Evolutionary conservation across 2,329 filamentous ascomycete species (phyloP).

Genomic region (Diaporthe citrichinensis): DNA sequence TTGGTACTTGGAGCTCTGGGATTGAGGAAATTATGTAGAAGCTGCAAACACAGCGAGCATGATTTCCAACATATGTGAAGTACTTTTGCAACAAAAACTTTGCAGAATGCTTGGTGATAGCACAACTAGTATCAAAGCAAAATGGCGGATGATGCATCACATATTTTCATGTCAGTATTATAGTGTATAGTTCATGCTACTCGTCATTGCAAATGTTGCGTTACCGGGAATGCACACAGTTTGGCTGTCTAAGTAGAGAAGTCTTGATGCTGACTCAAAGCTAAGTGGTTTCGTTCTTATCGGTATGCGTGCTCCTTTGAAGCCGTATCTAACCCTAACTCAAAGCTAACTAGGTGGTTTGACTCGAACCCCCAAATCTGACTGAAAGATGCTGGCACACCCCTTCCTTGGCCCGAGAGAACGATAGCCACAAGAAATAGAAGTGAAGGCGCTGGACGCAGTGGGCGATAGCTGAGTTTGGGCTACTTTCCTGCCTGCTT

Average conservation of each 20-base stretch:
- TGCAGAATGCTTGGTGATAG: not conserved
- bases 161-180: not conserved
- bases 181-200: not conserved
- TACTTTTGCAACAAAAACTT: not conserved
- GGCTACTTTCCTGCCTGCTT: not conserved
- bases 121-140: not conserved
- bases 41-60: not conserved
- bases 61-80: not conserved
- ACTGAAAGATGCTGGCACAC: not conserved
- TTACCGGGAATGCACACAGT: not conserved
- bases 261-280: not conserved
- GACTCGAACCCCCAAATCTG: not conserved
- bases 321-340: not conserved
- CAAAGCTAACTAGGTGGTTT: conserved; percentile 9
- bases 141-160: not conserved
- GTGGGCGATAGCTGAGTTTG: not conserved
- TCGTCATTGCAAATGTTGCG: not conserved
- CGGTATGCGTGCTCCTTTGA: too few species aligned
- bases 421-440: not conserved
- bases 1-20: not conserved
- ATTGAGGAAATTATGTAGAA: not conserved
- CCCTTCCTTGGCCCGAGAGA: not conserved
- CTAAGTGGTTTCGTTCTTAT: not conserved
- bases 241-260: not conserved
- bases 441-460: not conserved